Percentiles rank a stretch among this genome's conserved stretches.
Evolutionary conservation across 352 stramenopile genomes (phyloP).

Genomic region (Phytophthora podocarpi): DNA sequence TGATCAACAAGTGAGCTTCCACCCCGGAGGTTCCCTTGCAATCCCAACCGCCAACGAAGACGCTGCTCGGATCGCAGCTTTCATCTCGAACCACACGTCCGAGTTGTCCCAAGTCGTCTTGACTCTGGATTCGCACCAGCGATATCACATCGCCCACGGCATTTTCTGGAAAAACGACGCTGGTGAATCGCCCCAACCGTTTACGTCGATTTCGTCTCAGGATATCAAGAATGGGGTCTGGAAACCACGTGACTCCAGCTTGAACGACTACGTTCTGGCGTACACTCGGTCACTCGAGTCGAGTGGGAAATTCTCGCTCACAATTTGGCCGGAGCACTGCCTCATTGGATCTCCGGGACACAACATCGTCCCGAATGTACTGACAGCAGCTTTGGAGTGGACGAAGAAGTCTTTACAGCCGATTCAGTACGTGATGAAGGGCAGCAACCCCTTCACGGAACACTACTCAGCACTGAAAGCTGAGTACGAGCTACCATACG

Average conservation of each 20-base stretch:
- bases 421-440: constrained; percentile 92
- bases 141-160: constrained; percentile 93
- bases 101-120: constrained; percentile 86
- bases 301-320: constrained; percentile 87
- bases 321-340: constrained; percentile 97
- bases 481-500: constrained; percentile 87
- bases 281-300: constrained; percentile 89
- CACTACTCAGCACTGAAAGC: too few species aligned
- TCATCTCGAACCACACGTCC: constrained; percentile 74
- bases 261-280: constrained; percentile 80
- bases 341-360: constrained; percentile 90
- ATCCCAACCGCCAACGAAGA: constrained; percentile 90
- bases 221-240: constrained; percentile 70
- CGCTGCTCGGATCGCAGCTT: constrained; percentile 82
- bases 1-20: constrained; percentile 95
- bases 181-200: constrained; percentile 80
- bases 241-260: constrained; percentile 52
- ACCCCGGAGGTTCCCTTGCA: constrained; percentile 92
- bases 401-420: constrained; percentile 49
- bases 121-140: constrained; percentile 95
- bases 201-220: constrained; percentile 90
- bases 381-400: constrained; percentile 83
- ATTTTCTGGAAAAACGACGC: constrained; percentile 88
- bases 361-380: constrained; percentile 80
- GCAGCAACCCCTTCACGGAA: constrained; percentile 92